Base-by-base conservation (phyloP, 2,329 filamentous ascomycete species). In the Aspergillus sp. region DNA sequence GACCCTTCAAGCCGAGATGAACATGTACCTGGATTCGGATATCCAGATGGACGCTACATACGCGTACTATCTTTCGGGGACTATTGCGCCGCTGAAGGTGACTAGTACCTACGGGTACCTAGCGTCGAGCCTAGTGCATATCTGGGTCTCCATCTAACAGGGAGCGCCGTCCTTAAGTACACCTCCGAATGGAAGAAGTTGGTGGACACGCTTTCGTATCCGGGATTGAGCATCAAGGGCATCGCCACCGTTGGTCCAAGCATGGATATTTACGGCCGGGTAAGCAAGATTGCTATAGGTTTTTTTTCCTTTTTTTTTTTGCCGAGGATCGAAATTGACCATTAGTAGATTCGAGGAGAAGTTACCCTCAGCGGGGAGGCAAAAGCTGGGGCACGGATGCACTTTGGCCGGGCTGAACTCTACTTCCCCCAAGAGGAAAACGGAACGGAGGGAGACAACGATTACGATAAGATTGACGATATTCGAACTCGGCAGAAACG, bases 161-260 rank as follows among this genome's bases (percentile, higher is more conserved):
- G 39, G 1, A 45, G 36, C 16, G 45, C 45, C 3, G 19, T 34
- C n/a, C 26, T 46, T 13, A 22, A 43, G 25, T 39, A 39, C 29
- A 33, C 30, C 5, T 34, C 33, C 20, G 35, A 22, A 1, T 37
- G 40, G 15, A 43, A 40, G 15, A 41, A 42, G 30, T 30, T 50
- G 5, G 34, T 50, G 12, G 39, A 44, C 20, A 50, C 47, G 3
- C 29, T 50, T 2, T 40, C 45, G 4, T 50, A 50, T 26, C 47
- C 45, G 3, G 47, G 47, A 7, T 33, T 50, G 10, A 36, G 40
- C 8, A 40, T 50, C 33, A 50, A 50, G 30, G 49, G 45, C 8
- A 46, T 48, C 12, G 43, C 43, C 3, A 42, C 43, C 2, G 41
- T 48, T 13, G 45, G 45, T 4, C 45, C 45, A 6, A 48, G 39